These are phyloP conservation scores for Boletus patriciae DNA, from an alignment of 768 basidiomycete genomes.

Conservation along the genomic window DNA sequence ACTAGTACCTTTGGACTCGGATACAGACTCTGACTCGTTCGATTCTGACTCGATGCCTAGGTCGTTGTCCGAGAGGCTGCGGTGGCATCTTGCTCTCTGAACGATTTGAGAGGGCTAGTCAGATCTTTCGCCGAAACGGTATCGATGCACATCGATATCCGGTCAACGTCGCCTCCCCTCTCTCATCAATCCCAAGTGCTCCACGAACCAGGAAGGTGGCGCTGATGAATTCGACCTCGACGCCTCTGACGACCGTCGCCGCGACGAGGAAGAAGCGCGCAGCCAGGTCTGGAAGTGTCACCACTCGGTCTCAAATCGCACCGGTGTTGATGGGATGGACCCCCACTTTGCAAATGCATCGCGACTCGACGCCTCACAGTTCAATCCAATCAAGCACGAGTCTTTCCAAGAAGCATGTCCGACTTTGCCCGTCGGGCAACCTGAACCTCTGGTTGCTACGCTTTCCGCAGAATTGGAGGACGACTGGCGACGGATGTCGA, in stretches of 20 bases:
- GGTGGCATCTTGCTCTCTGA: constrained; percentile 55
- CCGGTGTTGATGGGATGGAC: constrained; percentile 84
- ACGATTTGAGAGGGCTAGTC: constrained; percentile 58
- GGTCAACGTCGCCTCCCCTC: constrained; percentile 26
- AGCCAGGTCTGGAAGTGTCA: constrained; percentile 33
- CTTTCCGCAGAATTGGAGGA: constrained; percentile 64
- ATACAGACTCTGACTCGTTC: too few species aligned
- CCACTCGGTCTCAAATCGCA: constrained; percentile 54
- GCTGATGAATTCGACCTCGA: constrained; percentile 25
- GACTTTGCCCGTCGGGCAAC: constrained; percentile 66
- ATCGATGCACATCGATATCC: constrained; percentile 14
- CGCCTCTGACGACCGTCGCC: constrained; percentile 22
- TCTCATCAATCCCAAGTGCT: constrained; percentile 37
- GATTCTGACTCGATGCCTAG: constrained; percentile 6
- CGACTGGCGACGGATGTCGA: constrained; percentile 53
- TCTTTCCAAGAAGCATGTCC: constrained; percentile 70
- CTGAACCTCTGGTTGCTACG: constrained; percentile 71
- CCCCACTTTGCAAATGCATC: constrained; percentile 77
- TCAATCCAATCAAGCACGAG: constrained; percentile 48
- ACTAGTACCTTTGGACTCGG: too few species aligned
- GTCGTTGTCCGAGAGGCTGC: constrained; percentile 51
- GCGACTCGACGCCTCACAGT: constrained; percentile 48
- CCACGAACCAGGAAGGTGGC: constrained; percentile 16
- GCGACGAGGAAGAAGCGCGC: constrained; percentile 28
- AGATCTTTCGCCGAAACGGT: constrained; percentile 54